Evolutionary conservation across 257 asterid species (phyloP).

Genomic region (Fraxinus excelsior): DNA sequence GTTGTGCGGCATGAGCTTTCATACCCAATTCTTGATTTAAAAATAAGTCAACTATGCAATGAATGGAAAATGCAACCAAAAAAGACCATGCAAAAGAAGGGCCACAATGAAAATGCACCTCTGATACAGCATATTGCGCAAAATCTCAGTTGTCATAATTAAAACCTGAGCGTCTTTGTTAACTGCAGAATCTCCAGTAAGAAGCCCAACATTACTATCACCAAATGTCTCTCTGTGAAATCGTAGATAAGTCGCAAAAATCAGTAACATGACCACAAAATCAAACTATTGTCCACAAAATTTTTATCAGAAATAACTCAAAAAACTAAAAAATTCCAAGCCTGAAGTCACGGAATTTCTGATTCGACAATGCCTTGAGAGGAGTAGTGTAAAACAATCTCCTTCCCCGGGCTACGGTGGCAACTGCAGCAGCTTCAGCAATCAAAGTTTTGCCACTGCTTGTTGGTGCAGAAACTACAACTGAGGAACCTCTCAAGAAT

Average conservation of each 20-base stretch:
- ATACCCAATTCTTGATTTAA: slow-evolving; percentile 10
- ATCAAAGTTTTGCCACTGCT: slow-evolving; percentile 99
- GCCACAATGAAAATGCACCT: slow-evolving; percentile 51
- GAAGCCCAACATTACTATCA: slow-evolving; percentile 91
- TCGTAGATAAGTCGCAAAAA: slow-evolving; percentile 20
- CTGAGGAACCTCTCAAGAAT: slow-evolving; percentile 89
- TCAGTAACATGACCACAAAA: neutral
- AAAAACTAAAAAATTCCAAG: slow-evolving; percentile 24
- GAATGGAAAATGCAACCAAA: slow-evolving; percentile 19
- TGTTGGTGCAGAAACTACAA: slow-evolving; percentile 99
- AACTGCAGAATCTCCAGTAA: slow-evolving; percentile 96
- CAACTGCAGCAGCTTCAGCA: slow-evolving; percentile 99
- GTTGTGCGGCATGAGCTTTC: slow-evolving; percentile 9
- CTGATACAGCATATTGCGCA: slow-evolving; percentile 92
- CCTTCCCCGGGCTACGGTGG: slow-evolving; percentile 82
- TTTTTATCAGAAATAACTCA: slow-evolving; percentile 11
- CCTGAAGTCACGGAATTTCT: slow-evolving; percentile 98
- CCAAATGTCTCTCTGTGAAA: slow-evolving; percentile 84
- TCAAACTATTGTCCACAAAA: neutral
- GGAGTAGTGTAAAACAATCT: slow-evolving; percentile 97
- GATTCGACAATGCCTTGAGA: slow-evolving; percentile 92
- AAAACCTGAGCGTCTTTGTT: slow-evolving; percentile 93
- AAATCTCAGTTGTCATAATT: slow-evolving; percentile 97
- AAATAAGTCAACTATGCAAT: neutral
- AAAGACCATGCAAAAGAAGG: slow-evolving; percentile 16